Evolutionary conservation across 2,329 filamentous ascomycete species (phyloP).

Genomic region (Tolypocladium tundrense): DNA sequence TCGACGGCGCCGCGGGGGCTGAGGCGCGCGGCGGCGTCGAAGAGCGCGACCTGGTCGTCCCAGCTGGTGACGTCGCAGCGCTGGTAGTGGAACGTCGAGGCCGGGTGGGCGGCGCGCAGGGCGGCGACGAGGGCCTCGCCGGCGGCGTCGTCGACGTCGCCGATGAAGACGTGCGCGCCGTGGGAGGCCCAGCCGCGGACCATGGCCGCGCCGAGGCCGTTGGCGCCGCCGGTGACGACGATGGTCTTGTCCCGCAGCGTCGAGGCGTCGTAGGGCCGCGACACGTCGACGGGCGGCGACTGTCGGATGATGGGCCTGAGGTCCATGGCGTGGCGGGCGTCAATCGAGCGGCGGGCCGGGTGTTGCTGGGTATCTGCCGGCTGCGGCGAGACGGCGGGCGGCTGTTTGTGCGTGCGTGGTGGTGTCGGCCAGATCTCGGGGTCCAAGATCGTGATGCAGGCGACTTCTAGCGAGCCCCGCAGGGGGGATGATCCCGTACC

Average conservation of each 20-base stretch:
- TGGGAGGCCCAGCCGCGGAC: slow-evolving; percentile 41
- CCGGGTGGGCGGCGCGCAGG: slow-evolving; percentile 28
- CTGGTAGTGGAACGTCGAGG: slow-evolving; percentile 41
- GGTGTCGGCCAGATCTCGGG: no score
- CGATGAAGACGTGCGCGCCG: slow-evolving; percentile 51
- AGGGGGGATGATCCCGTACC: no score
- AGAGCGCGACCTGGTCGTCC: slow-evolving; percentile 53
- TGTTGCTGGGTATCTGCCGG: background rate
- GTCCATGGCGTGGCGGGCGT: slow-evolving; percentile 4
- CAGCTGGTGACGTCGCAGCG: slow-evolving; percentile 57
- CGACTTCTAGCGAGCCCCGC: no score
- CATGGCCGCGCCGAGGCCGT: slow-evolving; percentile 47
- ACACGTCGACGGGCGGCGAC: slow-evolving; percentile 35
- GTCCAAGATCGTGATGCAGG: no score
- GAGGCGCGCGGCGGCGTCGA: slow-evolving; percentile 44
- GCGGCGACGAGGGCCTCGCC: slow-evolving; percentile 46
- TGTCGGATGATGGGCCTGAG: slow-evolving; percentile 14
- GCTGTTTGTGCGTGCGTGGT: no score
- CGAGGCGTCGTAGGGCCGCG: slow-evolving; percentile 29
- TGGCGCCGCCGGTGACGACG: slow-evolving; percentile 54
- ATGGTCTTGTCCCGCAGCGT: slow-evolving; percentile 45
- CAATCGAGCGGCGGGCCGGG: background rate
- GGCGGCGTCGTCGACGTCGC: slow-evolving; percentile 46
- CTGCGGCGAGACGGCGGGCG: no score
- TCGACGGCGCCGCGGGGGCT: slow-evolving; percentile 48